These are phyloP conservation scores for Coemansia nantahalensis DNA, from an alignment of 192 early-diverging fungal genomes.

Conservation along the genomic window DNA sequence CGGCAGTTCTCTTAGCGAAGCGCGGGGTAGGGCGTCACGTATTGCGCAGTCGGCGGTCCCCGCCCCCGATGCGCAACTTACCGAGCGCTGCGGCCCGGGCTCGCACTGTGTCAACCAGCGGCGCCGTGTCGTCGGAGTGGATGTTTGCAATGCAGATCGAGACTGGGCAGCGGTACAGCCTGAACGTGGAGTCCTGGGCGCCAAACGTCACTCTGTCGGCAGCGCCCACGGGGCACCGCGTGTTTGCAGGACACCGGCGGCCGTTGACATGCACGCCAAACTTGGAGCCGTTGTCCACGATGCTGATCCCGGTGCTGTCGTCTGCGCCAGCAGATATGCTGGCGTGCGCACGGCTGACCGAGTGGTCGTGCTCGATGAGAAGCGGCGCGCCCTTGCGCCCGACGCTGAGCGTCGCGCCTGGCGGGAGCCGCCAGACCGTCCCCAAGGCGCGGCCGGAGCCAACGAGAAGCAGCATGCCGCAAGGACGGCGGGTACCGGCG, in stretches of 20 bases:
- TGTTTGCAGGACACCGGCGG: constrained; percentile 4
- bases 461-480: constrained; percentile 31
- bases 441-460: constrained; percentile 30
- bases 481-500: background rate
- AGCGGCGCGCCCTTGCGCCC: constrained; percentile 34
- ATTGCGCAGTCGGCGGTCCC: too few relatives aligned
- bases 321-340: constrained; percentile 7
- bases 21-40: too few relatives aligned
- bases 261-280: constrained; percentile 45
- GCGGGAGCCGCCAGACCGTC: constrained; percentile 23
- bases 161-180: constrained; percentile 5
- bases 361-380: constrained; percentile 35
- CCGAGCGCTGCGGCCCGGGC: constrained; percentile 8
- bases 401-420: constrained; percentile 11
- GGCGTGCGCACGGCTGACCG: constrained; percentile 36
- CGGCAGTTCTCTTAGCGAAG: too few relatives aligned
- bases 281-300: constrained; percentile 35
- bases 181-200: constrained; percentile 32
- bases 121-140: constrained; percentile 2
- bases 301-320: background rate
- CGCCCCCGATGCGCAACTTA: background rate
- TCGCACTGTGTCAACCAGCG: background rate
- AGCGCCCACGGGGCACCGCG: background rate
- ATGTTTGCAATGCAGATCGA: constrained; percentile 27
- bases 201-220: constrained; percentile 41